These are phyloP conservation scores for Leucoagaricus sp. DNA, from an alignment of 1,284 basidiomycete genomes.

Conservation along the genomic window DNA sequence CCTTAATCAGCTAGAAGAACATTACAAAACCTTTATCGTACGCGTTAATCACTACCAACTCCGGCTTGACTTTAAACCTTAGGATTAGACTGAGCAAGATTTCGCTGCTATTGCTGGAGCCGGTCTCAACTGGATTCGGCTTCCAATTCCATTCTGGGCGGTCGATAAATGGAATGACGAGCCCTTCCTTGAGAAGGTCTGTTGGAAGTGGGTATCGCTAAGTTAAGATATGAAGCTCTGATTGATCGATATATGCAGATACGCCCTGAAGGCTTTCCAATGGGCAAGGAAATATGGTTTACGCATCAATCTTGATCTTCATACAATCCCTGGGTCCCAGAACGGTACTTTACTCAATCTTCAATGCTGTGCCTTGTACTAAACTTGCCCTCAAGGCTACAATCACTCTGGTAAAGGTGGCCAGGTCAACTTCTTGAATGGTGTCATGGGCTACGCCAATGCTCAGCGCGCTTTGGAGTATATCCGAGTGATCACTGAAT, in stretches of 20 bases:
- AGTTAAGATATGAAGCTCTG: conserved; percentile 24
- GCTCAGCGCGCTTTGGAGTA: conserved; percentile 83
- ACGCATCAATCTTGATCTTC: conserved; percentile 81
- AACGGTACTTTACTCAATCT: conserved; percentile 47
- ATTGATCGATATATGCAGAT: conserved; percentile 41
- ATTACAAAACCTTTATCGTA: conserved; percentile 82
- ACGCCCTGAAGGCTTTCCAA: conserved; percentile 69
- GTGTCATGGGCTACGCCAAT: conserved; percentile 63
- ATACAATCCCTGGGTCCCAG: conserved; percentile 75
- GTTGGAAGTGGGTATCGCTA: conserved; percentile 62
- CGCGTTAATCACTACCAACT: conserved; percentile 21
- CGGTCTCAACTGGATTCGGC: conserved; percentile 81
- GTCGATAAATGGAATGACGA: conserved; percentile 75
- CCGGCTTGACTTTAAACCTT: conserved; percentile 5
- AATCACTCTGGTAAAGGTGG: conserved; percentile 70
- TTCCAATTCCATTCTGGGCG: conserved; percentile 86
- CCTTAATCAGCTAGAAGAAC: conserved; percentile 64
- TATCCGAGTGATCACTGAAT: conserved; percentile 77
- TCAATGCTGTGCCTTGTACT: neutral
- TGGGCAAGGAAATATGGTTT: conserved; percentile 91
- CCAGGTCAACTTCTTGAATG: conserved; percentile 65
- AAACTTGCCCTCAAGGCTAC: conserved; percentile 48
- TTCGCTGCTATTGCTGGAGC: conserved; percentile 90
- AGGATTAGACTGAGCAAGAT: conserved; percentile 76
- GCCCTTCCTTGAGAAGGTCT: conserved; percentile 73